Evolutionary conservation across 169 alveolate species (phyloP), one percentile per base, ranked within the genome.

Genomic region (Amoebophrya sp.): DNA sequence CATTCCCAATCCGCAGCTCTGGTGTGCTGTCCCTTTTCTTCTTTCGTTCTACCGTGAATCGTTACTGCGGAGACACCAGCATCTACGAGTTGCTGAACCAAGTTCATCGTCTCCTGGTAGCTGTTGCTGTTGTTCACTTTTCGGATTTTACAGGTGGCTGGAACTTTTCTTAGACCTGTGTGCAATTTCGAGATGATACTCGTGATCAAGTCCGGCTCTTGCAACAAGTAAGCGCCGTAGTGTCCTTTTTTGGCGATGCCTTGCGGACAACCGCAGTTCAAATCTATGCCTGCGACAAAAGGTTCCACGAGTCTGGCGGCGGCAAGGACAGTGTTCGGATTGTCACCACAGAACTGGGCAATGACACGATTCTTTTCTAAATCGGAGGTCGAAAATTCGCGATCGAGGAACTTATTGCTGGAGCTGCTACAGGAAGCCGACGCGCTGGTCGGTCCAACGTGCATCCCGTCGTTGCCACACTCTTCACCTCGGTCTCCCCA

Each of bases 261-360:
- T 91, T 93, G 93, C 0, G 94, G 94, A 90, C 94, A 93, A 12
- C 94, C 94, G 24, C 91, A 76, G 91, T 93, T 93, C 38, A 93
- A 39, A 36, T 93, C 94, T 26, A 93, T 89, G 34, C 76, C 93
- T 26, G 23, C 94, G 41, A 93, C 93, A 24, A 55, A 40, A 39
- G 78, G 92, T 26, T 93, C 91, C 12, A 91, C 77, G 47, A 89
- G 93, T 53, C 29, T 29, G 34, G 93, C 93, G 34, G 93, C 94
- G 36, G 83, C 93, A 12, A 91, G 54, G 40, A 93, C 41, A 23
- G 54, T n/a, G 76, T 55, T 53, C 1, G 93, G 93, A 10, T 41
- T 29, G 78, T 89, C 89, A 89, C 94, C 94, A 40, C 94, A 93
- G 29, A 93, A 93, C 92, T 93, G 94, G 10, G 92, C 94, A 29